Conservation (phyloP, 2,329 filamentous ascomycete genomes). For the Fusarium illudens region DNA sequence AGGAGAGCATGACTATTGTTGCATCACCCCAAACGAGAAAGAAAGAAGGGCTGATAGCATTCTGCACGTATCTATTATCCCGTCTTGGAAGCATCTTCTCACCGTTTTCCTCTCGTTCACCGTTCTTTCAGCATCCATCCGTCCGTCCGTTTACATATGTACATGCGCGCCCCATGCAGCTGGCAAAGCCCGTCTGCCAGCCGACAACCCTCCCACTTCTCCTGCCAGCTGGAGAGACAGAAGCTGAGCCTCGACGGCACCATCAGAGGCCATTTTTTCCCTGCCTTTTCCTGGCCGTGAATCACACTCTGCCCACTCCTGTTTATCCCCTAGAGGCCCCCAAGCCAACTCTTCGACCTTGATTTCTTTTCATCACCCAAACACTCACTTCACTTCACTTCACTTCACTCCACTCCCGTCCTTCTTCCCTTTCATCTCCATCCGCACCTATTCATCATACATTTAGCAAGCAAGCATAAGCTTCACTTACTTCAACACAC, state of each 20-base stretch:
- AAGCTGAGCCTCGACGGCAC: not conserved
- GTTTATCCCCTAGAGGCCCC: not conserved
- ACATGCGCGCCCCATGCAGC: not conserved
- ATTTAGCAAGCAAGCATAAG: not conserved
- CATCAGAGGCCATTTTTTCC: not conserved
- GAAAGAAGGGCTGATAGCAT: not conserved
- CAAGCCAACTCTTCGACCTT: not conserved
- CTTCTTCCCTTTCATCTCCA: not conserved
- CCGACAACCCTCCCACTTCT: not conserved
- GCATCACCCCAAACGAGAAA: not conserved
- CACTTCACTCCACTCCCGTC: slow-evolving; percentile 1
- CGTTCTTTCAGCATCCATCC: not conserved
- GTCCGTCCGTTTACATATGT: not conserved
- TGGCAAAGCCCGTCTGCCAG: slow-evolving; percentile 6
- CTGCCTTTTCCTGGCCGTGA: not conserved
- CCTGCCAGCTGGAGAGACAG: not conserved
- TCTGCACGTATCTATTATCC: not conserved
- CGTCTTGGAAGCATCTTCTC: not conserved
- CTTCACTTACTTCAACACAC: not conserved
- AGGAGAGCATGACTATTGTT: not conserved
- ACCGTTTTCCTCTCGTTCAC: not conserved
- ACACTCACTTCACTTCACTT: slow-evolving; percentile 1
- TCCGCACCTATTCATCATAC: not conserved
- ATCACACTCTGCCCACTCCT: not conserved
- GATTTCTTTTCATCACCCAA: not conserved